These are phyloP conservation scores for Aspergillus felis DNA, from an alignment of 2,329 filamentous ascomycete species.

Conservation along the genomic window DNA sequence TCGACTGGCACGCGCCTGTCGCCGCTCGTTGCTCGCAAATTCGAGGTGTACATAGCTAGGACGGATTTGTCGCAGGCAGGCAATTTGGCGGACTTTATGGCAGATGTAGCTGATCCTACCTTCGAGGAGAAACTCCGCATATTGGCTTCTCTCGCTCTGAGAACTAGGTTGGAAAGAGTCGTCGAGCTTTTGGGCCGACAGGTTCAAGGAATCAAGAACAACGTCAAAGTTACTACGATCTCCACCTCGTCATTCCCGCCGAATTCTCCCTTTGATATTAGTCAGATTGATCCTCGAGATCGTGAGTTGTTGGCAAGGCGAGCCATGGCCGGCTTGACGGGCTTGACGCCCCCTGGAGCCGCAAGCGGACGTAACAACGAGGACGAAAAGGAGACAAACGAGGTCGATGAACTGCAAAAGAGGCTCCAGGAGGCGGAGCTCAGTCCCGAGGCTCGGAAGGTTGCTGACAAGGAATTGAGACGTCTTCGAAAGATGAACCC, in stretches of 20 bases:
- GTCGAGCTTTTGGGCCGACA: conserved; percentile 81
- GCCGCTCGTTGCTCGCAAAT: conserved; percentile 76
- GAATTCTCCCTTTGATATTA: conserved; percentile 55
- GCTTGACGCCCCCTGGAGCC: conserved; percentile 39
- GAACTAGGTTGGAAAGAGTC: conserved; percentile 73
- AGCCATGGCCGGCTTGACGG: conserved; percentile 42
- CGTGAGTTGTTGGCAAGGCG: conserved; percentile 41
- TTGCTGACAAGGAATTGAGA: conserved; percentile 85
- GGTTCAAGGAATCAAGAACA: conserved; percentile 78
- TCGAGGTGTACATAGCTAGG: conserved; percentile 81
- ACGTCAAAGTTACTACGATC: conserved; percentile 77
- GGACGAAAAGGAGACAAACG: conserved; percentile 79
- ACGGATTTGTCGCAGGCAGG: conserved; percentile 82
- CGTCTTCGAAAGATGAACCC: conserved; percentile 93
- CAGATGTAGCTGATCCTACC: conserved; percentile 79
- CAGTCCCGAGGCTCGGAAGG: conserved; percentile 77
- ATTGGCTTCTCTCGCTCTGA: conserved; percentile 73
- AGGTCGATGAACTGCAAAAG: conserved; percentile 87
- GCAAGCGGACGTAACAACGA: conserved; percentile 47
- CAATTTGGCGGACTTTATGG: conserved; percentile 90
- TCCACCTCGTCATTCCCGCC: conserved; percentile 63
- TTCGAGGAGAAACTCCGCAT: conserved; percentile 90
- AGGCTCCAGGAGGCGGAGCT: conserved; percentile 77
- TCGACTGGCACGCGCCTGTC: conserved; percentile 67
- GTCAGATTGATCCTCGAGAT: conserved; percentile 47